phyloP scores from a whole-genome alignment of 441 rosid genomes.

The Mallotus japonicus region DNA sequence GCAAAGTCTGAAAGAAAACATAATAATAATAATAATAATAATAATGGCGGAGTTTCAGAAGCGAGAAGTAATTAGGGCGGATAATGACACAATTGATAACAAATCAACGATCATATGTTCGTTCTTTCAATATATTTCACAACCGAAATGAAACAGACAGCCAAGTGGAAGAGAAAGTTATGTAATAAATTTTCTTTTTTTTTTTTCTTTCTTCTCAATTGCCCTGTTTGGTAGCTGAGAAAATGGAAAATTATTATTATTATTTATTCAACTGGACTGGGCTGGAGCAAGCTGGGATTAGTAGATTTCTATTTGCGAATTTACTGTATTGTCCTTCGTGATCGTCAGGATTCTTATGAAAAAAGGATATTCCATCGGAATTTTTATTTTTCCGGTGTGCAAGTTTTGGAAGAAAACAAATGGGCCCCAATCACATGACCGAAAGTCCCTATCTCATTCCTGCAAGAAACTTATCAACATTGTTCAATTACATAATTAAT shows the following conservation, averaged over 20 bases:
- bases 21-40: not conserved
- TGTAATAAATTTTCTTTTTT: not conserved
- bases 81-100: constrained; percentile 21
- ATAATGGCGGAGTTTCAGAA: constrained; percentile 31
- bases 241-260: not conserved
- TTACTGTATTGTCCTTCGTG: not conserved
- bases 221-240: constrained; percentile 15
- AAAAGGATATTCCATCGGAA: constrained; percentile 16
- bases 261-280: not conserved
- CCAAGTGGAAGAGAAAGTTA: not conserved
- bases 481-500: too few relatives aligned
- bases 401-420: not conserved
- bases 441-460: not conserved
- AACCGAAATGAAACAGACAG: not conserved
- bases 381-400: not conserved
- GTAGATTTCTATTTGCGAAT: not conserved
- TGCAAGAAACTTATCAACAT: too few relatives aligned
- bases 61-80: constrained; percentile 11
- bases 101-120: constrained; percentile 1
- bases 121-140: not conserved
- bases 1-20: not conserved
- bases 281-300: not conserved
- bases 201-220: not conserved
- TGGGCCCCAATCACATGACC: not conserved
- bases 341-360: not conserved